Evolutionary conservation across 139 green algal genomes (phyloP).

Genomic region (Picochlorum sp.): DNA sequence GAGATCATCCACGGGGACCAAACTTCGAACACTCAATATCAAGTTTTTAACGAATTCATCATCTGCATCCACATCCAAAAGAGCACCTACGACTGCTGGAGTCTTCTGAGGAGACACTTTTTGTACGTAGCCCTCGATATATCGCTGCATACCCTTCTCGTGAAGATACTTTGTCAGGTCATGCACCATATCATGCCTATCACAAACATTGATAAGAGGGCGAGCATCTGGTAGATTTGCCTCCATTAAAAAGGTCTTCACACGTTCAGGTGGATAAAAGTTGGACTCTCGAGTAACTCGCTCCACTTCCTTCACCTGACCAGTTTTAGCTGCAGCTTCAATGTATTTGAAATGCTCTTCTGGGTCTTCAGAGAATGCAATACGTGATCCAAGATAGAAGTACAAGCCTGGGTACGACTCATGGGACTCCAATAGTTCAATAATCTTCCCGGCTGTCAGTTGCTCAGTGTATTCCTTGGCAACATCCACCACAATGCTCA

Average conservation of each 20-base stretch:
- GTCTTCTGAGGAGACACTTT: constrained; percentile 79
- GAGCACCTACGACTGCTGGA: constrained; percentile 80
- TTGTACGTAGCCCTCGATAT: constrained; percentile 99
- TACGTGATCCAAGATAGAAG: constrained; percentile 88
- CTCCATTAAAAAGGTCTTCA: constrained; percentile 98
- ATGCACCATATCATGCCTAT: constrained; percentile 89
- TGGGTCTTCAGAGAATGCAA: constrained; percentile 82
- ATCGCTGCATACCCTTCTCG: constrained; percentile 81
- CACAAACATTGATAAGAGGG: constrained; percentile 99
- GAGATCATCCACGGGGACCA: constrained; percentile 82
- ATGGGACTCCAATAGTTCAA: constrained; percentile 84
- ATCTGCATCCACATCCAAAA: constrained; percentile 90
- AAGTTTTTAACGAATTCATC: constrained; percentile 97
- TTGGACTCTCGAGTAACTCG: constrained; percentile 87
- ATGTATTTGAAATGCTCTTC: constrained; percentile 99
- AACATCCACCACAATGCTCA: constrained; percentile 84
- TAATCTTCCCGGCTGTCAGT: constrained; percentile 71
- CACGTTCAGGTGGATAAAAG: constrained; percentile 84
- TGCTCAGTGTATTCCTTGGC: constrained; percentile 98
- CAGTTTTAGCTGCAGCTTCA: constrained; percentile 90
- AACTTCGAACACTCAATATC: constrained; percentile 89
- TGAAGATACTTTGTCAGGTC: constrained; percentile 95
- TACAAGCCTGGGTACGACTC: constrained; percentile 91
- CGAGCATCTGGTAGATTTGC: constrained; percentile 93
- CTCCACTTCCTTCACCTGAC: constrained; percentile 90